A percentile compares a stretch with the other conserved stretches of the same genome.
Evolutionary conservation across 495 filamentous ascomycete species (phyloP).

Genomic region (Filosporella fistucella): DNA sequence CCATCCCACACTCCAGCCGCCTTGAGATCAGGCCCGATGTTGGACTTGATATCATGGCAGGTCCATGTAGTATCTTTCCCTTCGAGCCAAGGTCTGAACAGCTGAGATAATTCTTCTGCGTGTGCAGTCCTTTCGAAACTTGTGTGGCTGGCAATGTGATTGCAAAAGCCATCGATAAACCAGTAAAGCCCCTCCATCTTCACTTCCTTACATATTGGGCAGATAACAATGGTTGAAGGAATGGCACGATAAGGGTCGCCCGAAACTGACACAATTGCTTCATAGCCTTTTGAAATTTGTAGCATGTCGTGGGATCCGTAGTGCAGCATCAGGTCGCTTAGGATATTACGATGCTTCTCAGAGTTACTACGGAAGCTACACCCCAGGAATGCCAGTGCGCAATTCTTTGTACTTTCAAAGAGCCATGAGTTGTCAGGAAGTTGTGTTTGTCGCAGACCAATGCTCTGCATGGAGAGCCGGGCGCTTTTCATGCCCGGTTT

Average conservation of each 20-base stretch:
- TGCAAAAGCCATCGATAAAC: background rate
- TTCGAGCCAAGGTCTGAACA: constrained; percentile 2
- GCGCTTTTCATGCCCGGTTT: background rate
- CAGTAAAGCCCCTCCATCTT: background rate
- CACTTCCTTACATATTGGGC: background rate
- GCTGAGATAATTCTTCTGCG: background rate
- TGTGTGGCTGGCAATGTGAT: background rate
- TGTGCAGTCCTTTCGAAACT: background rate
- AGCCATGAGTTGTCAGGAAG: background rate
- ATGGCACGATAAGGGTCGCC: background rate
- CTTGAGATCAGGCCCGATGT: background rate
- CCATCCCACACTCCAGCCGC: background rate
- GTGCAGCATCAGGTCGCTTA: background rate
- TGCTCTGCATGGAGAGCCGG: background rate
- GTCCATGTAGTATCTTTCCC: background rate
- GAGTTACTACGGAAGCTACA: background rate
- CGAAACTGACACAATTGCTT: background rate
- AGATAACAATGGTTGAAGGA: background rate
- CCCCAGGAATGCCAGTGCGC: background rate
- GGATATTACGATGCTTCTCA: background rate
- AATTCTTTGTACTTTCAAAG: background rate
- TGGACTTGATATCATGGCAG: background rate
- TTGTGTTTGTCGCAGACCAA: background rate
- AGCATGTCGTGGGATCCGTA: background rate
- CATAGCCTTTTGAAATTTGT: constrained; percentile 1